Base-by-base conservation (phyloP, 768 basidiomycete species). In the Rhodocollybia butyracea region DNA sequence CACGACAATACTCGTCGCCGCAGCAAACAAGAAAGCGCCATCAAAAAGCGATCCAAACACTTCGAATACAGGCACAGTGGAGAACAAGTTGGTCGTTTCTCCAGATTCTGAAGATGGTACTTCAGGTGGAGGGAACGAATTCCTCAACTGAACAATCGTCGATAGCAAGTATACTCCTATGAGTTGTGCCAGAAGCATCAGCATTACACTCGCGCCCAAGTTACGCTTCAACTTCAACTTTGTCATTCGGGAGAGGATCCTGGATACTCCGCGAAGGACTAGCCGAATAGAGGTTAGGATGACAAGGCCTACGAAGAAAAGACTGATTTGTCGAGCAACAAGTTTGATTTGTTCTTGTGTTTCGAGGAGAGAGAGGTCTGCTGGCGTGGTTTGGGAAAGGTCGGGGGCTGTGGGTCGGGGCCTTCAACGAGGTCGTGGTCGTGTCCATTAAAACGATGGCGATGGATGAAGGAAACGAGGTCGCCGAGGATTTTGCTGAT, bases 141-240 rank as follows among this genome's bases (percentile, higher is more conserved):
- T 84, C 38, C 91, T 86, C 43, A 94, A 76, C 66, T 94, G 91
- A 12, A 93, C 84, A 46, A 93, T 72, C 0, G 90, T 93, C 3
- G 89, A 86, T 27, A 94, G 80, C 32, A 93, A 80, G 65, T 94
- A 94, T 40, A 89, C 87, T 11, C 86, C 88, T 91, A 94, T 91
- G 45, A 94, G 75, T 65, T 94, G 90, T 6, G 90, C 86, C 22
- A 94, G 77, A 10, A 87, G 68, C 29, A 94, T 78, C 24, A 93
- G 67, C 80, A 93, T 86, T 39, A 93, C 70, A 4, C 87, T 87
- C 4, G 88, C 88, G 31, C 86, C 86, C 6, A 88, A 74, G 51
- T 80, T 88, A 31, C 83, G 77, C n/a, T 31, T 43, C 11, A 53
- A 31, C 24, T 53, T 43, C 11, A 53, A 29, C 61, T 84, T 88